Conservation (phyloP, 805 yeast species). For the Teunomyces aglyptinius region DNA sequence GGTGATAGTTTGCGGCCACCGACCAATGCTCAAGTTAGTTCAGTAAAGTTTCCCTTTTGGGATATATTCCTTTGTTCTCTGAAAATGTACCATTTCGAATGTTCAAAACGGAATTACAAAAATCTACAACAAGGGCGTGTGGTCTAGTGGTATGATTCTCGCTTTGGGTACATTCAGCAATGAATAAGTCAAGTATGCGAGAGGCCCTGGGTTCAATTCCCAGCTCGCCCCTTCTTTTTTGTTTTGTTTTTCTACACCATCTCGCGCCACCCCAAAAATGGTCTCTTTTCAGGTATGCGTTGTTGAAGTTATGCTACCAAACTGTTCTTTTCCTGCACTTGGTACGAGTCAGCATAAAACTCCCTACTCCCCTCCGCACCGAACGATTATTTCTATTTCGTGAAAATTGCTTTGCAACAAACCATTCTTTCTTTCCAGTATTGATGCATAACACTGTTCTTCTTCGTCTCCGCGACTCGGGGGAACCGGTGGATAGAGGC, state of each 20-base stretch:
- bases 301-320: neutral
- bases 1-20: too few species aligned
- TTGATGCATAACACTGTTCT: conserved; percentile 35
- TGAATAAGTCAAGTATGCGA: conserved; percentile 35
- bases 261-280: neutral
- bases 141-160: conserved; percentile 28
- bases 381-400: neutral
- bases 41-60: neutral
- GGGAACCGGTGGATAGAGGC: conserved; percentile 43
- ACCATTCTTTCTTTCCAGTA: neutral
- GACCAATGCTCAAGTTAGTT: neutral
- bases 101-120: neutral
- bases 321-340: neutral
- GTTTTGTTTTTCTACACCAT: neutral
- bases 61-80: neutral
- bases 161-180: conserved; percentile 15
- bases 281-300: neutral
- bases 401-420: neutral
- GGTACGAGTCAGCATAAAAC: neutral
- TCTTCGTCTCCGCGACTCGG: conserved; percentile 45
- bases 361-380: conserved; percentile 2
- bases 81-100: neutral
- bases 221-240: conserved; percentile 39
- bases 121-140: conserved; percentile 17
- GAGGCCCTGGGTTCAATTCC: conserved; percentile 67